Conservation (phyloP, 1,284 basidiomycete genomes). For the Porodaedalea pini region DNA sequence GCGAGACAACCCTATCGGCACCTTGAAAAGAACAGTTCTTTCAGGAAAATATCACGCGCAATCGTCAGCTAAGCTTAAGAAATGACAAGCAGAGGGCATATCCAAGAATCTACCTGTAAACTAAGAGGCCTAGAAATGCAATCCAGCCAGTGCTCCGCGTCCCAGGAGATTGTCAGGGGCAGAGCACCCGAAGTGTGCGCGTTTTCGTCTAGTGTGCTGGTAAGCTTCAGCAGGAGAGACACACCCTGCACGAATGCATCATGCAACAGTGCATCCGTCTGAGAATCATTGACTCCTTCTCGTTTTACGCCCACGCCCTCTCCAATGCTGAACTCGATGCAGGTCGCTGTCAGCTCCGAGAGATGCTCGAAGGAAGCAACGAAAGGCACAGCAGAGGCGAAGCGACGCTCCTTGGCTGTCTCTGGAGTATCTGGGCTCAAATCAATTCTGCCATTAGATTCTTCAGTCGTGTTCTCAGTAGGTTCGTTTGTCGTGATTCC, state of each 20-base stretch:
- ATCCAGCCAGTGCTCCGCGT: constrained; percentile 31
- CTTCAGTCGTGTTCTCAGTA: background rate
- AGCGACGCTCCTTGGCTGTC: constrained; percentile 6
- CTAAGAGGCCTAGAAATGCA: constrained; percentile 27
- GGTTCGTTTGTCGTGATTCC: constrained; percentile 1
- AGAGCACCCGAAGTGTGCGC: background rate
- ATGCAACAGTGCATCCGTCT: background rate
- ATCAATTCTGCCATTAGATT: background rate
- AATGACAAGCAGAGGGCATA: constrained; percentile 1
- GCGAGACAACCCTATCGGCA: constrained; percentile 61
- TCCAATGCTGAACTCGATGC: constrained; percentile 31
- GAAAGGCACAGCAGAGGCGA: constrained; percentile 47
- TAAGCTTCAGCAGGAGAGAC: constrained; percentile 14
- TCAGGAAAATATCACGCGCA: constrained; percentile 13
- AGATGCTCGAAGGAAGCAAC: constrained; percentile 54
- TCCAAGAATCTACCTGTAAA: constrained; percentile 26
- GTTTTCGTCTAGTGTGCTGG: background rate
- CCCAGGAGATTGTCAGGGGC: constrained; percentile 26
- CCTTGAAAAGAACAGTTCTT: constrained; percentile 63
- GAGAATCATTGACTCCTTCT: background rate
- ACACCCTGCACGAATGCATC: constrained; percentile 11
- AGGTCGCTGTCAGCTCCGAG: constrained; percentile 42
- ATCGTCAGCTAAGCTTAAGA: no score
- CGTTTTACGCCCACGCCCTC: background rate
- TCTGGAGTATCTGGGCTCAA: background rate